A percentile compares a stretch with the other conserved stretches of the same genome.
These are phyloP conservation scores for Chlorella ohadii DNA, from an alignment of 139 green algal species.

Conservation along the genomic window DNA sequence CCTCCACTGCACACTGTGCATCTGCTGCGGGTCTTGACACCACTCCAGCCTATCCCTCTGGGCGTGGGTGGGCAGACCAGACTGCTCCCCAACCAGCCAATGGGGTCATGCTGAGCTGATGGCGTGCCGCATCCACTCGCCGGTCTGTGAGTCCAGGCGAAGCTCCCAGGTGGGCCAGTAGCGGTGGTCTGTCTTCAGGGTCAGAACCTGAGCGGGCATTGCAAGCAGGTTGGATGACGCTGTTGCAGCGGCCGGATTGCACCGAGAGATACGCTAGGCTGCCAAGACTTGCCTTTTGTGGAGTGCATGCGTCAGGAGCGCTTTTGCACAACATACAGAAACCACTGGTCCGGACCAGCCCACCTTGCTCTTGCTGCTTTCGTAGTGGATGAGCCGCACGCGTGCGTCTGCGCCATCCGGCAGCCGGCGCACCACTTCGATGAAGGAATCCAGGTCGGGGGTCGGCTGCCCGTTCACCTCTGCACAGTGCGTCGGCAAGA, in stretches of 20 bases:
- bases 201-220: conserved; percentile 68
- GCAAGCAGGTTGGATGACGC: background rate
- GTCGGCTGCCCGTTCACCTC: conserved; percentile 52
- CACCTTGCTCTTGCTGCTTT: conserved; percentile 66
- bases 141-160: conserved; percentile 57
- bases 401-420: conserved; percentile 78
- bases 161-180: conserved; percentile 91
- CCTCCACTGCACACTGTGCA: no score
- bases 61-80: no score
- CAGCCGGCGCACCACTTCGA: conserved; percentile 57
- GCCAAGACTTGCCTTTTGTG: no score
- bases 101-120: background rate
- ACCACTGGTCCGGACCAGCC: background rate
- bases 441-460: conserved; percentile 82
- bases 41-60: no score
- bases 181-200: conserved; percentile 81
- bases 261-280: no score
- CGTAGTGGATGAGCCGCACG: conserved; percentile 75
- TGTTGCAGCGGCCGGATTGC: background rate
- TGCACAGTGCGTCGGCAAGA: background rate
- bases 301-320: no score
- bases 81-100: no score
- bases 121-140: conserved; percentile 57
- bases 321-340: no score
- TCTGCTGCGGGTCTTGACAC: no score